Evolutionary conservation across 2,329 filamentous ascomycete genomes (phyloP).

Genomic region (Penicillium nordicum): DNA sequence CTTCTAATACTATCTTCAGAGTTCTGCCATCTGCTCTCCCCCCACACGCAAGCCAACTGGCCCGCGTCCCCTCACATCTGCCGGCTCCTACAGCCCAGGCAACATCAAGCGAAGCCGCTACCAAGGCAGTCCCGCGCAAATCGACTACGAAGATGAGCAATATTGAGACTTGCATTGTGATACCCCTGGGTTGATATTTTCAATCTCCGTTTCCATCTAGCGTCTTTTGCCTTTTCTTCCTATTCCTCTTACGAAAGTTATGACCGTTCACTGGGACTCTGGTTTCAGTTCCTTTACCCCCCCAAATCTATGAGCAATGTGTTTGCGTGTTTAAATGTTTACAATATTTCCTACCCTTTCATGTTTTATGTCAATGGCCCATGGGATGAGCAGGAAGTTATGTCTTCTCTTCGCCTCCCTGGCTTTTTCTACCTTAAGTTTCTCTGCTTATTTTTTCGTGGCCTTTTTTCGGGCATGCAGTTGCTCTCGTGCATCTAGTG

Average conservation of each 20-base stretch:
- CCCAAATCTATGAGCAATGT: conserved; percentile 4
- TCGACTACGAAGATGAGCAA: conserved; percentile 37
- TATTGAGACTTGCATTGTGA: conserved; percentile 28
- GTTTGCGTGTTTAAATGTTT: conserved; percentile 3
- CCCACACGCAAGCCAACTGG: conserved; percentile 48
- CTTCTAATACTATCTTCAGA: conserved; percentile 20
- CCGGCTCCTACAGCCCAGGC: conserved; percentile 35
- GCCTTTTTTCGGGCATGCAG: background rate
- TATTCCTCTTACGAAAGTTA: conserved; percentile 5
- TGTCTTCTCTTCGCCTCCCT: conserved; percentile 1
- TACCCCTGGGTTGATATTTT: conserved; percentile 19
- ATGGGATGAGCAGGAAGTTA: background rate
- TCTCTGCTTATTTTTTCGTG: background rate
- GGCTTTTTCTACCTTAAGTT: background rate
- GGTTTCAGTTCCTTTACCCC: conserved; percentile 1
- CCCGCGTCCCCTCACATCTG: conserved; percentile 45
- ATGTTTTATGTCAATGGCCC: background rate
- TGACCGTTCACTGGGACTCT: background rate
- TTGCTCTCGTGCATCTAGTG: background rate
- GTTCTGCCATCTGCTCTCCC: conserved; percentile 33
- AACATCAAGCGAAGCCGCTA: conserved; percentile 38
- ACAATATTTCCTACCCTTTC: background rate
- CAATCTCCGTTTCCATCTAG: conserved; percentile 6
- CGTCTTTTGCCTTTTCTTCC: conserved; percentile 5
- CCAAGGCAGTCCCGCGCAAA: conserved; percentile 40